A percentile compares a stretch with the other conserved stretches of the same genome.
phyloP scores from a whole-genome alignment of 352 stramenopile genomes.

The Pythium coloratum region DNA sequence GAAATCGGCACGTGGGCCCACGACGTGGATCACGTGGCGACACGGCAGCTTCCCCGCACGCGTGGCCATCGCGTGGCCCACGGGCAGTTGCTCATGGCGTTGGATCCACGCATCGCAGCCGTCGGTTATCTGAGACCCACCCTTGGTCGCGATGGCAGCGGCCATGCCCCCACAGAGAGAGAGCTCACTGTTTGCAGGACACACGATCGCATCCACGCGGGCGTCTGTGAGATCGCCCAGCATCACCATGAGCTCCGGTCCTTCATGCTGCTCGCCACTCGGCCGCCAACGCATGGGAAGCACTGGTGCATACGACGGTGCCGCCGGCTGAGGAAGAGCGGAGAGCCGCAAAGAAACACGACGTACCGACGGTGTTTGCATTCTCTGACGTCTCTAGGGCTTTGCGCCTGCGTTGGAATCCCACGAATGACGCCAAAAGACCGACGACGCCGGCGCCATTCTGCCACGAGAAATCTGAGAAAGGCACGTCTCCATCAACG shows the following conservation, averaged over 20 bases:
- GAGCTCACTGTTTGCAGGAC: slow-evolving; percentile 36
- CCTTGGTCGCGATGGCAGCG: slow-evolving; percentile 33
- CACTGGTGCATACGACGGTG: too few species aligned
- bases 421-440: too few species aligned
- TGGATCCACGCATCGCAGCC: slow-evolving; percentile 37
- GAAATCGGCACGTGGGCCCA: slow-evolving; percentile 30
- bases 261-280: neutral
- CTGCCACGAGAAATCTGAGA: too few species aligned
- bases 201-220: slow-evolving; percentile 44
- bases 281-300: neutral
- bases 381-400: too few species aligned
- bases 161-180: slow-evolving; percentile 37
- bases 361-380: too few species aligned
- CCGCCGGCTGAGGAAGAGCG: too few species aligned
- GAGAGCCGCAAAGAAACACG: too few species aligned
- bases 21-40: slow-evolving; percentile 46
- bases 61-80: slow-evolving; percentile 38
- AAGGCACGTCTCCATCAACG: too few species aligned
- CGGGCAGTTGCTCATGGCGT: slow-evolving; percentile 23
- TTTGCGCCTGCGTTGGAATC: too few species aligned
- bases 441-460: too few species aligned
- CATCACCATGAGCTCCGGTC: slow-evolving; percentile 28
- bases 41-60: slow-evolving; percentile 32
- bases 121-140: slow-evolving; percentile 31
- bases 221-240: slow-evolving; percentile 42